These are phyloP conservation scores for Xylaria sp. DNA, from an alignment of 2,329 filamentous ascomycete species.

Conservation along the genomic window DNA sequence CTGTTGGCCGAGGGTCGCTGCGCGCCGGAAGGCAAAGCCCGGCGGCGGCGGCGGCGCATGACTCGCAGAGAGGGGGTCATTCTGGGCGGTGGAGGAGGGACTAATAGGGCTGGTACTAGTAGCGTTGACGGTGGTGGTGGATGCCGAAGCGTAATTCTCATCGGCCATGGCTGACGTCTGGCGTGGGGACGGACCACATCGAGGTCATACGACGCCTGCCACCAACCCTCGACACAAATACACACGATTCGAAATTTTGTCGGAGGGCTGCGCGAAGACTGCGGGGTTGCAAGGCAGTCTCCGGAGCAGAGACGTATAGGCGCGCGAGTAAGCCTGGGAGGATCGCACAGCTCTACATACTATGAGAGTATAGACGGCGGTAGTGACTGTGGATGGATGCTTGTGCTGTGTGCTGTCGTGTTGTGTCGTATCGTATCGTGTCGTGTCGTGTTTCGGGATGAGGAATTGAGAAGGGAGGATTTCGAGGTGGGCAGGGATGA, in stretches of 20 bases:
- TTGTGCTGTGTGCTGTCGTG: not conserved
- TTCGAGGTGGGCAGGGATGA: slow-evolving; percentile 17
- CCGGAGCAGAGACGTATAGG: not conserved
- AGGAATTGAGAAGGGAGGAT: slow-evolving; percentile 16
- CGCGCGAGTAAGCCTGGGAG: not conserved
- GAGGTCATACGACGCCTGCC: slow-evolving; percentile 30
- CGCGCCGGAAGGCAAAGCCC: slow-evolving; percentile 56
- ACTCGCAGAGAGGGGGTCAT: slow-evolving; percentile 32
- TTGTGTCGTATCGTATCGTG: not conserved
- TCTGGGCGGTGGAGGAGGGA: not conserved
- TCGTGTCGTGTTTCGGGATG: slow-evolving; percentile 10
- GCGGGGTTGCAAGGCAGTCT: not conserved
- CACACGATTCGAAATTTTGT: slow-evolving; percentile 8
- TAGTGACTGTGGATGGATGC: not conserved
- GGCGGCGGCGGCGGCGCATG: slow-evolving; percentile 40
- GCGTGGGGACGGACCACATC: slow-evolving; percentile 32
- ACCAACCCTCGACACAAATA: slow-evolving; percentile 16
- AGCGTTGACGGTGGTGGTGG: slow-evolving; percentile 41
- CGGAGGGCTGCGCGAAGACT: not conserved
- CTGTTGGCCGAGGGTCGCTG: slow-evolving; percentile 56
- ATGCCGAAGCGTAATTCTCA: slow-evolving; percentile 42
- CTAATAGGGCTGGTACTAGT: slow-evolving; percentile 31
- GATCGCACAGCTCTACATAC: slow-evolving; percentile 6
- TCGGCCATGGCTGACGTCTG: slow-evolving; percentile 46
- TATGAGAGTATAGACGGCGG: slow-evolving; percentile 16